phyloP scores from a whole-genome alignment of 2,329 filamentous ascomycete genomes.

The Lachnellula hyalina region DNA sequence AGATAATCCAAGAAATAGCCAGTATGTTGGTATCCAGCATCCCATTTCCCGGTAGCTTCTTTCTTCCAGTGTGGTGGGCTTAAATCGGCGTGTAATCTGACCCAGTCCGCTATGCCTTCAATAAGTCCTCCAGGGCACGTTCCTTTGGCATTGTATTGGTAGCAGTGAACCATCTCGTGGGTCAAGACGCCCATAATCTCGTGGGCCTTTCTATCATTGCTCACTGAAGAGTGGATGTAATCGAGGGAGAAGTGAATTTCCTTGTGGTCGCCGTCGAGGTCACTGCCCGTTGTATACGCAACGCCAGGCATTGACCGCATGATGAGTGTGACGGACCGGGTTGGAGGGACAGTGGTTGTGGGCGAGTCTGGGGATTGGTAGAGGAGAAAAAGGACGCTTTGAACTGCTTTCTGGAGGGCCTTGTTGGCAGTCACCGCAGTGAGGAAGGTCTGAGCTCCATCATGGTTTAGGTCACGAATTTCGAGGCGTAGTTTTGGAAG shows the following conservation, averaged over 20 bases:
- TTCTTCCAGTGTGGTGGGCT: slow-evolving; percentile 79
- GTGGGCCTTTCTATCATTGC: slow-evolving; percentile 38
- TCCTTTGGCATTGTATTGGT: slow-evolving; percentile 67
- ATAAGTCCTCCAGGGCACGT: slow-evolving; percentile 70
- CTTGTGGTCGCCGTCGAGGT: slow-evolving; percentile 81
- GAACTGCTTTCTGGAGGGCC: slow-evolving; percentile 57
- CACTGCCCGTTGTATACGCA: slow-evolving; percentile 78
- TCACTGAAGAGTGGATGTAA: slow-evolving; percentile 56
- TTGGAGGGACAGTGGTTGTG: slow-evolving; percentile 47
- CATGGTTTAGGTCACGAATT: slow-evolving; percentile 51
- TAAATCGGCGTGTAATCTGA: slow-evolving; percentile 68
- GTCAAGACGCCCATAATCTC: slow-evolving; percentile 81
- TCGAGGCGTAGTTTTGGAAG: slow-evolving; percentile 55
- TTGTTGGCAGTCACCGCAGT: slow-evolving; percentile 55
- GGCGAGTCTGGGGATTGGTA: slow-evolving; percentile 50
- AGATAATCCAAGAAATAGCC: slow-evolving; percentile 88
- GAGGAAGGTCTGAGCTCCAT: slow-evolving; percentile 64
- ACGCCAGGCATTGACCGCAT: slow-evolving; percentile 76
- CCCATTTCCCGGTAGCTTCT: slow-evolving; percentile 58
- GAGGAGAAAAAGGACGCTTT: slow-evolving; percentile 65
- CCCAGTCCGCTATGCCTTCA: slow-evolving; percentile 92
- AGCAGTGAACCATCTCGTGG: slow-evolving; percentile 94
- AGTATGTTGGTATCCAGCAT: slow-evolving; percentile 83
- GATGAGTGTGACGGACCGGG: slow-evolving; percentile 79
- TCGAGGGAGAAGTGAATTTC: slow-evolving; percentile 82